phyloP scores from a whole-genome alignment of 1,139 yeast species.

The Schizosaccharomyces versatilis region DNA sequence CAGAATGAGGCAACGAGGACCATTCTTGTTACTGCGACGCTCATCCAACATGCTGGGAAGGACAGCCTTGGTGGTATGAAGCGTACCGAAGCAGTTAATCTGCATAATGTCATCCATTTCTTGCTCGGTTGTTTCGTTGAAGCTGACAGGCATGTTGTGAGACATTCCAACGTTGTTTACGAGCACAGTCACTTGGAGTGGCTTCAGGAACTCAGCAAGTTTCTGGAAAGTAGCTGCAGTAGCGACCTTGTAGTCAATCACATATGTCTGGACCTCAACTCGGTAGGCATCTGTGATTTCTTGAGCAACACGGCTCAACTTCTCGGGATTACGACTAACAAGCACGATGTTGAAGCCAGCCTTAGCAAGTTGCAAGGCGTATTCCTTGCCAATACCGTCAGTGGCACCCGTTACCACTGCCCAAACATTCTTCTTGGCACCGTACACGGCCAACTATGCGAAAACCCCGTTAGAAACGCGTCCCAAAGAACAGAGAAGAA shows the following conservation, averaged over 20 bases:
- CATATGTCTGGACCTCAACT: conserved; percentile 43
- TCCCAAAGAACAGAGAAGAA: background rate
- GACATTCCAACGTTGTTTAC: conserved; percentile 86
- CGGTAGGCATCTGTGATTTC: conserved; percentile 38
- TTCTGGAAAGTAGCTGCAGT: conserved; percentile 31
- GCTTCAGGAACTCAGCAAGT: conserved; percentile 29
- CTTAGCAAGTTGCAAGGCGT: conserved; percentile 60
- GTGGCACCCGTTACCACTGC: conserved; percentile 93
- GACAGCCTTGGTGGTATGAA: conserved; percentile 57
- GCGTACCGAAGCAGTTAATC: conserved; percentile 66
- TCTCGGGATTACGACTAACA: conserved; percentile 64
- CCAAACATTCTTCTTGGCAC: conserved; percentile 47
- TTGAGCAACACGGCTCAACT: conserved; percentile 43
- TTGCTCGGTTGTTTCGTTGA: conserved; percentile 48
- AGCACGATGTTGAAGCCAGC: conserved; percentile 65
- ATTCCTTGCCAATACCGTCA: conserved; percentile 93
- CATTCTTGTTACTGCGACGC: conserved; percentile 11
- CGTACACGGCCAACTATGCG: conserved; percentile 34
- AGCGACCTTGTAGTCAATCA: conserved; percentile 57
- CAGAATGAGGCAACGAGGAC: conserved; percentile 45
- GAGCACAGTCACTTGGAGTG: conserved; percentile 41
- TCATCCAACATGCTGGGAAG: conserved; percentile 39
- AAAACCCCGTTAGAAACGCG: background rate
- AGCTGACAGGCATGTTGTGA: conserved; percentile 87
- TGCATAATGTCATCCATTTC: conserved; percentile 65